These are phyloP conservation scores for Kodamaea leandrae DNA, from an alignment of 805 yeast genomes.

Conservation along the genomic window DNA sequence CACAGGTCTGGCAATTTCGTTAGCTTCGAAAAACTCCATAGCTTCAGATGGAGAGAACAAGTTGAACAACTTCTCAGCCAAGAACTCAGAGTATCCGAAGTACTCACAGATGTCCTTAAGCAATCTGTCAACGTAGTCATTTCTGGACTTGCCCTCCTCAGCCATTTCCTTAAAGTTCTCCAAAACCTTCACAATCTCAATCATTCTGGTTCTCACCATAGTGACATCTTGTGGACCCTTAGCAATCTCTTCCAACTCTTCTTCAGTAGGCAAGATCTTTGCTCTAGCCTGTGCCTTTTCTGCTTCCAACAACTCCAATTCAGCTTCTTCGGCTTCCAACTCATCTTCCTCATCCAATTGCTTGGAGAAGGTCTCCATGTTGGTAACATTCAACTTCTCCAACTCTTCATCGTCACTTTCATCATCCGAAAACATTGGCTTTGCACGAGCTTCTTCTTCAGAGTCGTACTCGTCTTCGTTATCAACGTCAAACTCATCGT, in stretches of 20 bases:
- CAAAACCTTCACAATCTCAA: slow-evolving; percentile 89
- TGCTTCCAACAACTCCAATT: slow-evolving; percentile 56
- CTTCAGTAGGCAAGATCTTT: slow-evolving; percentile 69
- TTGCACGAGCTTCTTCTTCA: slow-evolving; percentile 57
- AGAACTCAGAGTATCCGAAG: slow-evolving; percentile 87
- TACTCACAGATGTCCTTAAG: slow-evolving; percentile 85
- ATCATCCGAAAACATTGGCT: slow-evolving; percentile 82
- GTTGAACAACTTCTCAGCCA: slow-evolving; percentile 92
- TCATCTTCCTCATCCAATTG: slow-evolving; percentile 60
- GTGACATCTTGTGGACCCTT: slow-evolving; percentile 70
- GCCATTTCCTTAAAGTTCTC: slow-evolving; percentile 82
- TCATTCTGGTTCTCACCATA: slow-evolving; percentile 85
- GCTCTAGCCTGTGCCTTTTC: slow-evolving; percentile 68
- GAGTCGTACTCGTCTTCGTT: slow-evolving; percentile 45
- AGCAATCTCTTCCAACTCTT: slow-evolving; percentile 52
- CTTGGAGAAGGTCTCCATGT: slow-evolving; percentile 76
- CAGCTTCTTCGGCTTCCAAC: slow-evolving; percentile 46
- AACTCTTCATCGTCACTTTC: slow-evolving; percentile 49
- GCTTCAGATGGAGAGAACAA: slow-evolving; percentile 95
- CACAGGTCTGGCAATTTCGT: slow-evolving; percentile 93
- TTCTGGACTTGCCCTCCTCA: slow-evolving; percentile 83
- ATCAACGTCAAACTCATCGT: slow-evolving; percentile 39
- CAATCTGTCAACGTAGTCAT: slow-evolving; percentile 76
- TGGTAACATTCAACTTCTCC: slow-evolving; percentile 72
- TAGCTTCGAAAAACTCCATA: slow-evolving; percentile 96